Evolutionary conservation across 345 rosid genomes (phyloP), one percentile per base, ranked within the genome.

Genomic region (Lepidium africanum): DNA sequence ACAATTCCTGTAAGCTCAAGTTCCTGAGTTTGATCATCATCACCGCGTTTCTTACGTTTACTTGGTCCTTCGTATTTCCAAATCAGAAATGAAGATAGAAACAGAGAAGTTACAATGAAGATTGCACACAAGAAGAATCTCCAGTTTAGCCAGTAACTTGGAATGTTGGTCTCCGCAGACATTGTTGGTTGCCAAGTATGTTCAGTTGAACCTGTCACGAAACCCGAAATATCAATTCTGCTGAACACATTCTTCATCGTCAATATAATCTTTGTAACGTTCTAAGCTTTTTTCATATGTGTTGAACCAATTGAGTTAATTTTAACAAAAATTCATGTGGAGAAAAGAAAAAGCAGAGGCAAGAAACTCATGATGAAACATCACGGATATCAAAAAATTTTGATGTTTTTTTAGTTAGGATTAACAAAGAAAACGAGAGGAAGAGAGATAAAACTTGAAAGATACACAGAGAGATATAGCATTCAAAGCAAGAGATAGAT

Each of bases 141-240:
- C 88, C 87, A 84, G 83, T 88, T 93, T 74, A 93, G 71, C 98
- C 98, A 93, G 69, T 88, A 93, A 78, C 89, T 83, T 45, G 76
- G 82, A 17, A 82, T 75, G 64, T 86, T 81, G 0, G 98, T 85
- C 76, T 88, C 85, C 2, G 83, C 77, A 72, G 83, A 77, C 98
- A 87, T 85, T 74, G 59, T 48, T 17, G 82, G 92, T 80, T 79
- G 75, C 85, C 84, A 82, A 55, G 76, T 80, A 70, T 63, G 86
- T 21, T 77, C 71, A 2, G 75, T 74, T 9, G 87, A 79, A 62
- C 88, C 96, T 87, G 96, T 58, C n/a, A 81, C 53, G 78, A 79
- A 82, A 84, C 81, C 59, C 27, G 79, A 66, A 14, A 84, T 9
- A 70, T 83, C 72, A 79, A 69, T 82, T 65, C 65, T 45, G n/a